Evolutionary conservation across 495 filamentous ascomycete species (phyloP).

Genomic region (Penicillium malachiteum): DNA sequence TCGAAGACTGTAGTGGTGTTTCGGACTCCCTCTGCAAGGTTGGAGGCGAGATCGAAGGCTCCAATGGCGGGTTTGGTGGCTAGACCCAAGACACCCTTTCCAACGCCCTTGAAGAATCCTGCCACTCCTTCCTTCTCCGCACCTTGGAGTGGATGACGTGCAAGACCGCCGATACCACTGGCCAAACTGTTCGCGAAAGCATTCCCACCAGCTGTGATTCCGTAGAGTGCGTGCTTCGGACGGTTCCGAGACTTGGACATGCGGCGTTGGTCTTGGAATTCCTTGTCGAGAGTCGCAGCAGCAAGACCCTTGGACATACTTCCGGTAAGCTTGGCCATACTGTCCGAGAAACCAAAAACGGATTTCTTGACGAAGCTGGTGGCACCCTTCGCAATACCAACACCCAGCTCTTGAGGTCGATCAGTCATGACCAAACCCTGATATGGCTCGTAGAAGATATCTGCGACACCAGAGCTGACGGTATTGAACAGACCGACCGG

Average conservation of each 20-base stretch:
- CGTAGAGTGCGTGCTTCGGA: slow-evolving; percentile 94
- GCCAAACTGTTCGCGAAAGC: slow-evolving; percentile 91
- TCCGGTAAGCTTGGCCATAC: slow-evolving; percentile 93
- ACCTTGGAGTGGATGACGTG: slow-evolving; percentile 88
- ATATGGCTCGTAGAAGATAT: slow-evolving; percentile 98
- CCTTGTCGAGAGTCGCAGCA: slow-evolving; percentile 94
- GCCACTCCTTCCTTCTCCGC: slow-evolving; percentile 92
- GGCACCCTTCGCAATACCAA: slow-evolving; percentile 94
- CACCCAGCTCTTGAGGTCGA: slow-evolving; percentile 85
- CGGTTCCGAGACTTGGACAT: slow-evolving; percentile 92
- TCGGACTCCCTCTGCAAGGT: slow-evolving; percentile 92
- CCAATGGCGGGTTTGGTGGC: slow-evolving; percentile 97
- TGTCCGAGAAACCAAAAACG: slow-evolving; percentile 93
- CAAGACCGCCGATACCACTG: slow-evolving; percentile 88
- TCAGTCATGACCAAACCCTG: slow-evolving; percentile 97
- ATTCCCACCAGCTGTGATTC: slow-evolving; percentile 92
- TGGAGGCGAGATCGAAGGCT: slow-evolving; percentile 93
- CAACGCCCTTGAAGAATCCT: slow-evolving; percentile 96
- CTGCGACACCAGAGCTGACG: slow-evolving; percentile 91
- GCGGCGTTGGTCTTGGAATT: slow-evolving; percentile 93
- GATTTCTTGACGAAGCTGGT: slow-evolving; percentile 98
- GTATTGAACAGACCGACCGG: slow-evolving; percentile 98
- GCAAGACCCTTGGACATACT: slow-evolving; percentile 95
- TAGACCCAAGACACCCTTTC: slow-evolving; percentile 88
- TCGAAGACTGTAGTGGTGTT: slow-evolving; percentile 99